These are phyloP conservation scores for Tardiomyces depauwii DNA, from an alignment of 1,139 yeast genomes.

Conservation along the genomic window DNA sequence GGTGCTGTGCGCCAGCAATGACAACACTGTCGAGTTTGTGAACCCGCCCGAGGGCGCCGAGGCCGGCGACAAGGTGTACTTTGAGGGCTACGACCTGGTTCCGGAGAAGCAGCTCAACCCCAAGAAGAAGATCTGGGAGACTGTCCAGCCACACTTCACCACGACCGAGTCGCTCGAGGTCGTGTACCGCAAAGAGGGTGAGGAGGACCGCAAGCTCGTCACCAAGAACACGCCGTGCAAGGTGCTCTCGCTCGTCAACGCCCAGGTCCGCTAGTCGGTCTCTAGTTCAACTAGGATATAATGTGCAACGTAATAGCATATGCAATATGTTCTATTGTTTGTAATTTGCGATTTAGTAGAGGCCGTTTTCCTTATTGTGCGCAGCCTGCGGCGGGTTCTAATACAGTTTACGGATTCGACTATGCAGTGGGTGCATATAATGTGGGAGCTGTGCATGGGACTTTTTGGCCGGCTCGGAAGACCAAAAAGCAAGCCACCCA, in stretches of 20 bases:
- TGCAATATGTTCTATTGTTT: no score
- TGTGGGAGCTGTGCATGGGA: background rate
- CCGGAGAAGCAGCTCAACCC: conserved; percentile 95
- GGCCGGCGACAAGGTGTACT: conserved; percentile 94
- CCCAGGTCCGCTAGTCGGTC: conserved; percentile 73
- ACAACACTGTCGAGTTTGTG: conserved; percentile 73
- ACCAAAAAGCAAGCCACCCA: no score
- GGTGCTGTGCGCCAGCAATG: conserved; percentile 86
- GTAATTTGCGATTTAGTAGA: no score
- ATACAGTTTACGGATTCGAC: no score
- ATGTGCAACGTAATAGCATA: background rate
- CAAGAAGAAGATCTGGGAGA: conserved; percentile 97
- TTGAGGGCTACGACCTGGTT: conserved; percentile 67
- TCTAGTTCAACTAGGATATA: no score
- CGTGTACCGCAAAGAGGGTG: conserved; percentile 64
- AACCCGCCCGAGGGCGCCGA: conserved; percentile 91
- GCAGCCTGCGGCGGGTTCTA: no score
- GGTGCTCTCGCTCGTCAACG: conserved; percentile 54
- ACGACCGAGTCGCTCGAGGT: conserved; percentile 71
- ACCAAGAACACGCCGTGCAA: conserved; percentile 68
- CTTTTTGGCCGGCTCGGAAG: background rate
- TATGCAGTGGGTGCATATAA: background rate
- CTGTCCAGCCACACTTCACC: conserved; percentile 81
- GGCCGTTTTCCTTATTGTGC: no score
- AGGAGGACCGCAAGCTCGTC: conserved; percentile 66